These are phyloP conservation scores for Sphagnum magellanicum DNA, from an alignment of 228 moss, liverwort and hornwort species.

Conservation along the genomic window DNA sequence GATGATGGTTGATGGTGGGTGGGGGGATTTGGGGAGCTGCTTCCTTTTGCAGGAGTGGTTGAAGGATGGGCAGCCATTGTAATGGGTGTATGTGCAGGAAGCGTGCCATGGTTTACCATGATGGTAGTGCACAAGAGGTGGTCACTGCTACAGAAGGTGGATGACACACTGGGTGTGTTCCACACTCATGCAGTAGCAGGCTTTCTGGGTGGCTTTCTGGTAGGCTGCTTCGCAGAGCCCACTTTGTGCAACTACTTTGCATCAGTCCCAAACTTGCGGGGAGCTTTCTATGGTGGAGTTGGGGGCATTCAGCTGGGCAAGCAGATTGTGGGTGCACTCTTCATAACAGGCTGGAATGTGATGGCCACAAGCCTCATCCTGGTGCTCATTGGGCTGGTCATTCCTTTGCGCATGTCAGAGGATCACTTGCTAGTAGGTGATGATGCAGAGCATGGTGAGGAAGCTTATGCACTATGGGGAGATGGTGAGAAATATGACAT, in stretches of 20 bases:
- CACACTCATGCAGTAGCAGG: slow-evolving; percentile 90
- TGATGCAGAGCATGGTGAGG: slow-evolving; percentile 82
- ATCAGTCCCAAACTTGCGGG: slow-evolving; percentile 33
- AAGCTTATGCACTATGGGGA: slow-evolving; percentile 89
- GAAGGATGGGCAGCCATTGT: slow-evolving; percentile 69
- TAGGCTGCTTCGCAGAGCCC: slow-evolving; percentile 66
- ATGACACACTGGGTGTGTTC: slow-evolving; percentile 84
- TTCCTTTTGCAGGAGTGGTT: slow-evolving; percentile 42
- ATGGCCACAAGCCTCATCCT: slow-evolving; percentile 57
- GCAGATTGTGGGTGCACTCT: slow-evolving; percentile 51
- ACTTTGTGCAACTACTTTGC: slow-evolving; percentile 40
- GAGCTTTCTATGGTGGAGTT: slow-evolving; percentile 56
- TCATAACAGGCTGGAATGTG: slow-evolving; percentile 72
- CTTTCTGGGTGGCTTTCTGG: slow-evolving; percentile 43
- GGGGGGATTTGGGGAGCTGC: not conserved
- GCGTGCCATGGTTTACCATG: slow-evolving; percentile 75
- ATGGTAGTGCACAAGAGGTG: slow-evolving; percentile 57
- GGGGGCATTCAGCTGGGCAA: slow-evolving; percentile 67
- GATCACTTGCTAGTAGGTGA: slow-evolving; percentile 62
- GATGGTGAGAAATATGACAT: slow-evolving; percentile 75
- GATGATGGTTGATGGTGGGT: not conserved
- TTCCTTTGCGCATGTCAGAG: slow-evolving; percentile 72
- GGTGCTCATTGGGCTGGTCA: slow-evolving; percentile 29
- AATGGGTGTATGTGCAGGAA: slow-evolving; percentile 52
- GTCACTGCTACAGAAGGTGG: slow-evolving; percentile 37